phyloP scores from a whole-genome alignment of 2,329 filamentous ascomycete genomes.

The Mariannaea elegans region DNA sequence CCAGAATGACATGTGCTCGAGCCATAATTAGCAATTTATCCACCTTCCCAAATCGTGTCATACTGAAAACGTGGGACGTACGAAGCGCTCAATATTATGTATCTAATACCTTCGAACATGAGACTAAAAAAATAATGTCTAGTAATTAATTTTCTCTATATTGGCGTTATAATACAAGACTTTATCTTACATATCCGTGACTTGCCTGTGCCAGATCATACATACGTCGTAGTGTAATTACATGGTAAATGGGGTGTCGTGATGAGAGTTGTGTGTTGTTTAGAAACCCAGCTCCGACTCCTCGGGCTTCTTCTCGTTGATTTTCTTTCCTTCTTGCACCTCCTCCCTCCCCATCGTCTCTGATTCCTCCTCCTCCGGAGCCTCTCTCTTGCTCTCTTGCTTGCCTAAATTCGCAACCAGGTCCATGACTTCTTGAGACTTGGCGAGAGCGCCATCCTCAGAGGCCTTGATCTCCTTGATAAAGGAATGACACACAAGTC shows the following conservation, averaged over 20 bases:
- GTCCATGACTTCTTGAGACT: neutral
- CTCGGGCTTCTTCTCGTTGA: neutral
- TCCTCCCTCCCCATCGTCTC: neutral
- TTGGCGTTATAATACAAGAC: constrained; percentile 23
- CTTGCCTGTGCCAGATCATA: constrained; percentile 21
- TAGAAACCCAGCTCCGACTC: constrained; percentile 23
- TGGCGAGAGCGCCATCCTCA: constrained; percentile 17
- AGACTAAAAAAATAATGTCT: neutral
- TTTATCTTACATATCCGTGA: constrained; percentile 18
- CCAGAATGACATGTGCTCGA: constrained; percentile 11
- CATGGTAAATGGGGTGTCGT: constrained; percentile 24
- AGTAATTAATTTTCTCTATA: neutral
- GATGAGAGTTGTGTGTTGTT: constrained; percentile 11
- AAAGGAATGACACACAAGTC: constrained; percentile 77
- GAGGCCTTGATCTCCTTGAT: constrained; percentile 50
- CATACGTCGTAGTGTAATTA: constrained; percentile 28
- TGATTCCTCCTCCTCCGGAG: neutral
- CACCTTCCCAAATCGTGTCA: neutral
- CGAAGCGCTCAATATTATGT: no score
- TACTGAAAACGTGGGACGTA: no score
- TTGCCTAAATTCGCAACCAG: constrained; percentile 4
- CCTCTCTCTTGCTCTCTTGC: neutral
- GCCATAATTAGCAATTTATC: neutral
- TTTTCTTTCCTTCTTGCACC: constrained; percentile 2
- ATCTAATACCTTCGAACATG: neutral